Percentiles rank a stretch among this genome's conserved stretches.
Conservation (phyloP, 768 basidiomycete genomes). For the Pulveroboletus sp. region DNA sequence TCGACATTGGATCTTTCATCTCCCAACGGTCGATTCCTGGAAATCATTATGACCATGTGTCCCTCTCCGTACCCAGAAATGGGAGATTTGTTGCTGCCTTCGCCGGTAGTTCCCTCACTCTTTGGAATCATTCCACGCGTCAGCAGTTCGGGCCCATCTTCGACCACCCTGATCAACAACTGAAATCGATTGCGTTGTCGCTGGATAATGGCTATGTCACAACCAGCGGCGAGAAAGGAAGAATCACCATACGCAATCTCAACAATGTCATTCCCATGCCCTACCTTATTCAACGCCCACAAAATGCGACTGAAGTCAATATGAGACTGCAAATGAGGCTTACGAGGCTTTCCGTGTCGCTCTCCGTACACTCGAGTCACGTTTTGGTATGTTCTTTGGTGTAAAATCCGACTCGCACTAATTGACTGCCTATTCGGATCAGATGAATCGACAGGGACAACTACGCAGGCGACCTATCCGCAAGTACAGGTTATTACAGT, state of each 20-base stretch:
- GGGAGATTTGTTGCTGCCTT: neutral
- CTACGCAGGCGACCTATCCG: neutral
- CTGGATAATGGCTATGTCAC: neutral
- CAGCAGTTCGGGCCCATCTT: neutral
- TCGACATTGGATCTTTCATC: neutral
- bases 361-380: neutral
- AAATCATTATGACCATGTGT: neutral
- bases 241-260: neutral
- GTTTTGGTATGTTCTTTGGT: neutral
- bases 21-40: neutral
- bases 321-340: neutral
- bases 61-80: neutral
- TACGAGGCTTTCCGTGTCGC: neutral
- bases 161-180: neutral
- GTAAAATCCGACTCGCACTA: neutral
- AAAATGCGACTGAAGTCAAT: neutral
- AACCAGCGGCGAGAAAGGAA: neutral
- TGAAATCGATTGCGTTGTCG: conserved; percentile 4
- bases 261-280: neutral
- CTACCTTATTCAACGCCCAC: neutral
- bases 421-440: neutral
- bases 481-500: neutral
- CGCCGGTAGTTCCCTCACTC: neutral
- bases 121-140: conserved; percentile 8
- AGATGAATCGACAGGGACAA: neutral